These are phyloP conservation scores for Geranium rotundifolium DNA, from an alignment of 345 rosid genomes.

Conservation along the genomic window DNA sequence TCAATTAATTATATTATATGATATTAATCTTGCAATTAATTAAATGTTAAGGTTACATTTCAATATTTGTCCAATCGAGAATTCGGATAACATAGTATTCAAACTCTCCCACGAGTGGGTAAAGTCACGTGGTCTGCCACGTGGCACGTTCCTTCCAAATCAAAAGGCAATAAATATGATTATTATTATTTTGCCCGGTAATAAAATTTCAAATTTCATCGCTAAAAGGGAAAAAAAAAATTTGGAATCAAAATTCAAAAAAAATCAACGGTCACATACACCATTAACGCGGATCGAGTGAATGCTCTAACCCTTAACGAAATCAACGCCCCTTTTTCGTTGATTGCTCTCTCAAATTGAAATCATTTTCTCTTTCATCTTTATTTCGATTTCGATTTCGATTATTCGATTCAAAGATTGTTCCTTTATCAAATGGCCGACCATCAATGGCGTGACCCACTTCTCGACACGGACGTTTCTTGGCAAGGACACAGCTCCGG, in stretches of 20 bases:
- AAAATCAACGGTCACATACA: not conserved
- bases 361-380: not conserved
- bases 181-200: not conserved
- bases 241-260: not conserved
- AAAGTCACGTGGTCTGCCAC: not conserved
- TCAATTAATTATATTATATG: too few relatives aligned
- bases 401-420: not conserved
- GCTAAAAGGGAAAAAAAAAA: too few relatives aligned
- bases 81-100: not conserved
- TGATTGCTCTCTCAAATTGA: too few relatives aligned
- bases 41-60: too few relatives aligned
- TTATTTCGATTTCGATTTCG: not conserved
- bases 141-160: not conserved
- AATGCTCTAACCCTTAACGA: not conserved
- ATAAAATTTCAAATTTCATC: not conserved
- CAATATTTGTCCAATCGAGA: not conserved
- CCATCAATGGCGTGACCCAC: conserved; percentile 33
- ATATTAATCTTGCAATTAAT: too few relatives aligned
- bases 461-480: conserved; percentile 39
- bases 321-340: not conserved
- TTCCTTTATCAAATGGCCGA: conserved; percentile 3
- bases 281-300: not conserved
- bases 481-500: conserved; percentile 20
- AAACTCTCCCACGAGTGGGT: not conserved
- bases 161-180: not conserved